Evolutionary conservation across 441 rosid species (phyloP), one percentile per base, ranked within the genome.

Genomic region (Mallotus japonicus): DNA sequence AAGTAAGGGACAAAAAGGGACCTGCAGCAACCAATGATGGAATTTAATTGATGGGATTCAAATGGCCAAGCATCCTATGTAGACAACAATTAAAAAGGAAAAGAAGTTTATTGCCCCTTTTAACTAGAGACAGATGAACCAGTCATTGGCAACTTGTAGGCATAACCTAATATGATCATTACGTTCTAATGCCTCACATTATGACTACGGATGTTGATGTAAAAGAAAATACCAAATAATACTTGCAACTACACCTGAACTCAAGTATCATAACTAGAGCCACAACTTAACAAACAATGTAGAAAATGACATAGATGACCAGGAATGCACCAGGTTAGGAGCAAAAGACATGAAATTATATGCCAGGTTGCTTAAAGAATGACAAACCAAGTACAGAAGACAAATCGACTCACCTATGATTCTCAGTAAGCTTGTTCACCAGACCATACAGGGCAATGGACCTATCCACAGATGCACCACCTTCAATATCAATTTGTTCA

Each of bases 1-100:
- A 93, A 93, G 79, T 93, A 96, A 34, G 96, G 97, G 49, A 96
- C 98, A 79, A 93, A 93, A 60, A 96, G 82, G 44, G 97, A 92
- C 85, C 99, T 96, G 89, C 86, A 81, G 46, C 64, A 42, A 69
- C 72, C 56, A 79, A 69, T 42, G 66, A 77, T 70, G 73, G 40
- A 69, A 73, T 69, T 65, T 22, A 64, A 70, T 67, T 42, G 66
- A 77, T 70, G 73, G 40, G 67, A 73, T 69, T 65, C 19, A 64
- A 70, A n/a, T 64, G 47, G 40, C 15, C 16, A 10, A 24, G n/a
- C 46, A 40, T 67, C n/a, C 28, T 16, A 46, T 1, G 2, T 44
- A 44, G 12, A 44, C 49, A 15, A 42, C 3, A 17, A 19, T 15
- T 13, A 15, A 40, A 71, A 44, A 42, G 51, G 15, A 40, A 57